Base-by-base conservation (phyloP, 1,284 basidiomycete species). In the Ustilago tritici region DNA sequence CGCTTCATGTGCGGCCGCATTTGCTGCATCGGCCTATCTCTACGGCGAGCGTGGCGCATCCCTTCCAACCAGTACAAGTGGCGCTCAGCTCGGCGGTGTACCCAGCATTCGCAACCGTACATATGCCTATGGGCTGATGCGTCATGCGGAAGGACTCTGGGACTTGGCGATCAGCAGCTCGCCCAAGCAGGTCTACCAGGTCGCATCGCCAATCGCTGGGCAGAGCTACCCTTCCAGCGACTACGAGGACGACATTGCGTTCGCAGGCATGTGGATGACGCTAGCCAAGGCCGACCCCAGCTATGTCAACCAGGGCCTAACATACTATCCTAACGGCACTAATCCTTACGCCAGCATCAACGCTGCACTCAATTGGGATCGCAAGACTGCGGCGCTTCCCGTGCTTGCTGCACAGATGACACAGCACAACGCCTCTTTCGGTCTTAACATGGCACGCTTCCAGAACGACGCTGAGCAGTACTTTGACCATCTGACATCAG, bases 291-390 rank as follows among this genome's bases (percentile, higher is more conserved):
- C 91, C 73, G 90, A 87, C 12, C 88, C 90, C 17, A 86, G 88
- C 15, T 88, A 91, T 63, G 93, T 91, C 80, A 84, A 89, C 23
- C 89, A 93, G 67, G 93, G 93, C 0, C 88, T 91, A 80, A 82
- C 87, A 4, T 90, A 90, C 81, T 95, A 92, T 84, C 82, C 87
- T 5, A 87, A 90, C 47, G 58, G 60, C 40, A 62, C 55, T 41
- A 92, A 90, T 81, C 85, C 88, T 17, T 88, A 94, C 0, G 86
- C 87, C 5, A 88, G 88, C 1, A 87, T 89, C 49, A 87, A 91
- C 60, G 86, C 88, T 6, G 91, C 92, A 7, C 93, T 95, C 88
- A 95, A 95, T 84, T 97, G 95, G 95, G 94, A 95, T 83, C 90
- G 90, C 2, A 93, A 93, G 85, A 89, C 90, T 0, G 92, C 93